A percentile compares a stretch with the other conserved stretches of the same genome.
phyloP scores from a whole-genome alignment of 2,329 filamentous ascomycete species.

The Monosporascus sp. region DNA sequence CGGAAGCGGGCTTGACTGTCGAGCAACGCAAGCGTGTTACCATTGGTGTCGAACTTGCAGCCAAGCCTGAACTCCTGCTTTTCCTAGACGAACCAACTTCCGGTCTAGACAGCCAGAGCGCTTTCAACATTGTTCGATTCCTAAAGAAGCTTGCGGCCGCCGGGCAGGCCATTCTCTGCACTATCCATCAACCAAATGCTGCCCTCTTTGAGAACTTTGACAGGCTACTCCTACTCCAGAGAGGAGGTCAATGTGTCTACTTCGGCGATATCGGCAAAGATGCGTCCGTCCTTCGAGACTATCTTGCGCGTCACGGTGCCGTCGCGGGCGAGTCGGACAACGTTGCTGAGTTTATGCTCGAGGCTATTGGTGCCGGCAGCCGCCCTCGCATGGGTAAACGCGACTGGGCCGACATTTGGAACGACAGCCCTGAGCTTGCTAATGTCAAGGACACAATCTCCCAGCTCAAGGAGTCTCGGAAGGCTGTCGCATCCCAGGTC shows the following conservation, averaged over 20 bases:
- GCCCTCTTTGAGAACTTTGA: constrained; percentile 87
- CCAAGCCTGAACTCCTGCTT: constrained; percentile 70
- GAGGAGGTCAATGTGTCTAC: constrained; percentile 76
- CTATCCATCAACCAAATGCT: constrained; percentile 85
- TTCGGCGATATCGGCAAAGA: constrained; percentile 80
- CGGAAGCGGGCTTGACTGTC: constrained; percentile 65
- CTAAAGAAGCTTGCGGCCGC: constrained; percentile 71
- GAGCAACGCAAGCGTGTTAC: constrained; percentile 72
- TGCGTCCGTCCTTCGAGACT: constrained; percentile 62
- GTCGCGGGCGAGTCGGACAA: constrained; percentile 51
- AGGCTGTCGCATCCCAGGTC: constrained; percentile 30
- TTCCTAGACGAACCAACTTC: constrained; percentile 78
- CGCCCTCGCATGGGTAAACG: constrained; percentile 64
- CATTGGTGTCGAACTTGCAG: constrained; percentile 83
- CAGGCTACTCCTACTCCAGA: constrained; percentile 70
- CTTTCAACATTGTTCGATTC: constrained; percentile 74
- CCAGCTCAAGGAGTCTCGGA: constrained; percentile 58
- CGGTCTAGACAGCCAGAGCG: constrained; percentile 65
- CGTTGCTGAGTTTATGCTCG: constrained; percentile 76
- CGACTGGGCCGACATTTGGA: constrained; percentile 80
- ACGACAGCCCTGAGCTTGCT: constrained; percentile 63
- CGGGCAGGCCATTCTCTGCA: constrained; percentile 84
- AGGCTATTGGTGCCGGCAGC: constrained; percentile 73
- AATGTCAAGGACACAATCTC: constrained; percentile 61
- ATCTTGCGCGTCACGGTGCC: constrained; percentile 55